A percentile compares a stretch with the other conserved stretches of the same genome.
Conservation (phyloP, 495 filamentous ascomycete species). For the Thermochaetoides thermophila region DNA sequence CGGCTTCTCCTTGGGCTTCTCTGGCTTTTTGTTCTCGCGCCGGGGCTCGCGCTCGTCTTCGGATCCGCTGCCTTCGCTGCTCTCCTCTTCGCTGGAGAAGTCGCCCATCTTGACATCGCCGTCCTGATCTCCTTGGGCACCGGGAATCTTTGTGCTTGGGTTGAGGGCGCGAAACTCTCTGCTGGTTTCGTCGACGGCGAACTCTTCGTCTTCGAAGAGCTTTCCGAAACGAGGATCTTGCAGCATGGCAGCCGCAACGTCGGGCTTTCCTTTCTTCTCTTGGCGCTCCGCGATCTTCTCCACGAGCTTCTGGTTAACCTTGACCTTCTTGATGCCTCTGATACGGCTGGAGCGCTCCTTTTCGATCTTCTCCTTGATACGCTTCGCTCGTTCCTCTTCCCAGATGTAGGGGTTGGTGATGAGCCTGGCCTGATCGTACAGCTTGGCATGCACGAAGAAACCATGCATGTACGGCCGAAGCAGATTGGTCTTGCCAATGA, state of each 20-base stretch:
- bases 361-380: conserved; percentile 80
- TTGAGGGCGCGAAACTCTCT: conserved; percentile 77
- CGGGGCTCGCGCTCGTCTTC: conserved; percentile 20
- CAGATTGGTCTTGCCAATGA: conserved; percentile 73
- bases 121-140: conserved; percentile 1
- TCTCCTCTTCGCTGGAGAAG: conserved; percentile 9
- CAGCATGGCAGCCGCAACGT: conserved; percentile 46
- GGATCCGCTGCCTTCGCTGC: conserved; percentile 9
- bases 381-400: conserved; percentile 77
- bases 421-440: conserved; percentile 89
- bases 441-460: conserved; percentile 81
- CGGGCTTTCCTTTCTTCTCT: conserved; percentile 63
- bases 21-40: conserved; percentile 31
- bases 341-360: conserved; percentile 88
- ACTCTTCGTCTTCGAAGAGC: conserved; percentile 86
- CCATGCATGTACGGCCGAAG: conserved; percentile 96
- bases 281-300: conserved; percentile 69
- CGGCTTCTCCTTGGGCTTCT: conserved; percentile 23
- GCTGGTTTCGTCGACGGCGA: conserved; percentile 80
- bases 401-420: conserved; percentile 86
- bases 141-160: conserved; percentile 48
- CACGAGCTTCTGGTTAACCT: conserved; percentile 72
- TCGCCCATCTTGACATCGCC: conserved; percentile 2
- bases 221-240: conserved; percentile 72
- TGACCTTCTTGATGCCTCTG: conserved; percentile 79